Evolutionary conservation across 23 red algal genomes (phyloP).

Genomic region (Agarophyton chilense): DNA sequence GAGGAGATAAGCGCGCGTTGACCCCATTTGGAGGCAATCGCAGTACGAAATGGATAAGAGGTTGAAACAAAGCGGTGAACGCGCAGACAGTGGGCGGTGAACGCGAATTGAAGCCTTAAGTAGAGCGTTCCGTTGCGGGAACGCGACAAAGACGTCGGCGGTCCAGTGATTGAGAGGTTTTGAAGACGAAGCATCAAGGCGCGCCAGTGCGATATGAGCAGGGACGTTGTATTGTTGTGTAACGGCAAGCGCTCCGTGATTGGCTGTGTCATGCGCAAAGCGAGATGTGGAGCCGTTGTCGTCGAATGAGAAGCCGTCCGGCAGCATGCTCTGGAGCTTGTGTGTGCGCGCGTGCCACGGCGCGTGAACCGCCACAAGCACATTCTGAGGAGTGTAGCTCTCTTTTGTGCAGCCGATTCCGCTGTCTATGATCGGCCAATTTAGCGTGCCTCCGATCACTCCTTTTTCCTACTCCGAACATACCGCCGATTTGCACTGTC

Average conservation of each 20-base stretch:
- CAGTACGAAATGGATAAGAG: background rate
- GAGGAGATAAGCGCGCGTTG: background rate
- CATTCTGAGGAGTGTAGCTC: too few relatives aligned
- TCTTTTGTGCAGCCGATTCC: too few relatives aligned
- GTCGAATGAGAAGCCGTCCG: background rate
- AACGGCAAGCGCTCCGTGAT: background rate
- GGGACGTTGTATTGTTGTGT: background rate
- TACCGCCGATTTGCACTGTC: too few relatives aligned
- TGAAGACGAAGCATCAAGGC: background rate
- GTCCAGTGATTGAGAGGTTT: background rate
- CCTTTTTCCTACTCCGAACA: too few relatives aligned
- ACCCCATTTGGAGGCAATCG: background rate
- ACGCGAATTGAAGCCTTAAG: background rate
- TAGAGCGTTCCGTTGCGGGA: background rate
- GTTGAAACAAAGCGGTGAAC: background rate
- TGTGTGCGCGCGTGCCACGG: too few relatives aligned
- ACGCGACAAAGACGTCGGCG: conserved; percentile 5
- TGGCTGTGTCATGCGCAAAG: background rate
- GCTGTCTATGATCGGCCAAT: too few relatives aligned
- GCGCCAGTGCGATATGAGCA: background rate
- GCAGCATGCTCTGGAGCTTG: too few relatives aligned
- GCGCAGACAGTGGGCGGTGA: background rate
- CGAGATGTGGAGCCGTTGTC: background rate
- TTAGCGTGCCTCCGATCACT: too few relatives aligned
- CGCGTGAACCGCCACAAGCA: too few relatives aligned